Percentiles rank a stretch among this genome's conserved stretches.
These are phyloP conservation scores for Penicillium tannophilum DNA, from an alignment of 495 filamentous ascomycete genomes.

Conservation along the genomic window DNA sequence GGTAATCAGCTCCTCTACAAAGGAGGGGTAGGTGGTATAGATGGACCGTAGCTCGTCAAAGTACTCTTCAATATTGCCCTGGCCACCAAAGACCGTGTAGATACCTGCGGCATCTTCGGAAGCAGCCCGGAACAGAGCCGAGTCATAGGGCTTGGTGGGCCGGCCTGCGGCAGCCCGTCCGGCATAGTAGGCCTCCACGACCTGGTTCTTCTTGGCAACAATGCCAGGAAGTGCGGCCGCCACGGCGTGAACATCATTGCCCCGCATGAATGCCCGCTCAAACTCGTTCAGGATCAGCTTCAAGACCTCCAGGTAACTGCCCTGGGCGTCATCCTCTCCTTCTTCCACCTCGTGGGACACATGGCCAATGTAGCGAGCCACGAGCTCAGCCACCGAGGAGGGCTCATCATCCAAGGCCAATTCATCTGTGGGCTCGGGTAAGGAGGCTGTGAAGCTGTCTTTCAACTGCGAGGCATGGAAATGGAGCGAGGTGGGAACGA, in stretches of 20 bases:
- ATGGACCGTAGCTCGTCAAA: constrained; percentile 95
- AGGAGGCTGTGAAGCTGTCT: constrained; percentile 77
- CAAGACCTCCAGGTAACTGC: constrained; percentile 82
- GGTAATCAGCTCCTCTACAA: constrained; percentile 80
- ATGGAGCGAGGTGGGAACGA: constrained; percentile 90
- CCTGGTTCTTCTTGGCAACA: constrained; percentile 81
- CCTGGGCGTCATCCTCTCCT: constrained; percentile 85
- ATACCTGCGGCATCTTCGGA: constrained; percentile 75
- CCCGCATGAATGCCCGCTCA: constrained; percentile 88
- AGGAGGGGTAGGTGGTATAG: constrained; percentile 85
- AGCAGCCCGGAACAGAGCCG: constrained; percentile 86
- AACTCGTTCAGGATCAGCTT: constrained; percentile 92
- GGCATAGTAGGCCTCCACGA: constrained; percentile 86
- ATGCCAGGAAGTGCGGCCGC: constrained; percentile 85
- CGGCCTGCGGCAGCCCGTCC: constrained; percentile 81
- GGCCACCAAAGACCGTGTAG: constrained; percentile 96
- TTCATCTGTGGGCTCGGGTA: constrained; percentile 92
- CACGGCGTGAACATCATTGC: constrained; percentile 94
- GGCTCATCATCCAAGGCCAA: constrained; percentile 97
- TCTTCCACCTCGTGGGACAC: constrained; percentile 83
- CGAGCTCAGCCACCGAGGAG: constrained; percentile 86
- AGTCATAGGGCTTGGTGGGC: constrained; percentile 84
- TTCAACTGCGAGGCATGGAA: constrained; percentile 93
- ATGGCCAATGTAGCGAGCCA: constrained; percentile 88
- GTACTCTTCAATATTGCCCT: constrained; percentile 99